phyloP scores from a whole-genome alignment of 441 rosid genomes.

The Gossypium aridum region DNA sequence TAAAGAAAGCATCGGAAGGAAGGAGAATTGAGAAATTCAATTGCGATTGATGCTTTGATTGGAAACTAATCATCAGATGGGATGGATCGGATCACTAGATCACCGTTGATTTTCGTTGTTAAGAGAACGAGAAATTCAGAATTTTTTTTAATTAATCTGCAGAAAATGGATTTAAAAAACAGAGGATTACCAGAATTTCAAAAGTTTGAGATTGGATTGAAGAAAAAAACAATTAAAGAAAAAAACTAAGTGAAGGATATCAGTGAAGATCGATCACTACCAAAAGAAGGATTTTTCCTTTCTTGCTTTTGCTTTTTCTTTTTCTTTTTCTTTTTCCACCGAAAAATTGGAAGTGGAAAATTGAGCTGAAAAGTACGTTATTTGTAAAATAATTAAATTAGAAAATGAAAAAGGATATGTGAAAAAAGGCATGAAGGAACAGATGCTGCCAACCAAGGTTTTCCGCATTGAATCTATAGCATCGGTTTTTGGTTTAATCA shows the following conservation, averaged over 20 bases:
- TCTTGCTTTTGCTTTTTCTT: constrained; percentile 19
- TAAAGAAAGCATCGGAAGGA: constrained; percentile 66
- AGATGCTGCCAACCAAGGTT: too few relatives aligned
- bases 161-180: not conserved
- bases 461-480: too few relatives aligned
- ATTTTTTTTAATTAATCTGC: not conserved
- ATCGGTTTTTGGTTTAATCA: too few relatives aligned
- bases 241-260: not conserved
- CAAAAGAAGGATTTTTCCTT: constrained; percentile 16
- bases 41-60: constrained; percentile 41
- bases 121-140: not conserved
- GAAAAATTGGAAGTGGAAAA: constrained; percentile 23
- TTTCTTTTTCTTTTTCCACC: constrained; percentile 7
- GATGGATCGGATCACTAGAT: constrained; percentile 19
- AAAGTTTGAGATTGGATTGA: not conserved
- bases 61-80: constrained; percentile 85
- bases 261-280: not conserved
- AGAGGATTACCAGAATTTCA: not conserved
- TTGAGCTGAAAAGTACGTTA: constrained; percentile 9
- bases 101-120: not conserved
- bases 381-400: not conserved
- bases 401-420: too few relatives aligned
- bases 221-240: not conserved
- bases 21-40: constrained; percentile 46
- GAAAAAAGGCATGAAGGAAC: too few relatives aligned